phyloP scores from a whole-genome alignment of 192 early-diverging fungal genomes.

The Podila verticillata region DNA sequence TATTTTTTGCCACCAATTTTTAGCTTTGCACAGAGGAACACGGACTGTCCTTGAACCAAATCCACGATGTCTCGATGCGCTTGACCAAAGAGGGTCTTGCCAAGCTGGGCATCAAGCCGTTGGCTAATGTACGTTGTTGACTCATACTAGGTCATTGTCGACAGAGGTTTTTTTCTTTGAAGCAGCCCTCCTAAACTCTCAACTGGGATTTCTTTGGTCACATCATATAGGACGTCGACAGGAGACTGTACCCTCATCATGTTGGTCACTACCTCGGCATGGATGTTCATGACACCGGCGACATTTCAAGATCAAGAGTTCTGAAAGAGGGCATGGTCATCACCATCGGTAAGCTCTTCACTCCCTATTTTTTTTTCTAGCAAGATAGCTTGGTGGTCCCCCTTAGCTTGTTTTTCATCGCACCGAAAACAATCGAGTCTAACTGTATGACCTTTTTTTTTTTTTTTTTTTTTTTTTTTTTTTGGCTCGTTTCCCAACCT shows the following conservation, averaged over 20 bases:
- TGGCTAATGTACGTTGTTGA: constrained; percentile 54
- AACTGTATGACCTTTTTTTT: neutral
- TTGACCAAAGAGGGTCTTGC: constrained; percentile 76
- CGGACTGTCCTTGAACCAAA: constrained; percentile 78
- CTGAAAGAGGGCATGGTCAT: constrained; percentile 88
- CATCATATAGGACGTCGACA: constrained; percentile 74
- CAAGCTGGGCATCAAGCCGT: constrained; percentile 73
- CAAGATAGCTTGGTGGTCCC: neutral
- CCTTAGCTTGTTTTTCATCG: neutral
- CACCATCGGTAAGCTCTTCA: constrained; percentile 73
- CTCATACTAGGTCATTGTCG: neutral
- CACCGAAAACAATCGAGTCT: no score
- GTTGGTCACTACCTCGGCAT: constrained; percentile 94
- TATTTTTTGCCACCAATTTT: neutral
- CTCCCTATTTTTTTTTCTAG: no score
- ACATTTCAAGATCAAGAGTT: constrained; percentile 74
- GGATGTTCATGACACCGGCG: constrained; percentile 92
- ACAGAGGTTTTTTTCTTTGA: neutral
- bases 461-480: neutral
- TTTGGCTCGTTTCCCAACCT: neutral
- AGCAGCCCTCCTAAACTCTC: neutral
- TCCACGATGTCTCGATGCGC: constrained; percentile 81
- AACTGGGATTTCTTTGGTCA: neutral
- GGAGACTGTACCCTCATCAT: constrained; percentile 91
- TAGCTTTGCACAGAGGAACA: constrained; percentile 64